Conservation (phyloP, 2,329 filamentous ascomycete species). For the Chaetomium olivaceum region DNA sequence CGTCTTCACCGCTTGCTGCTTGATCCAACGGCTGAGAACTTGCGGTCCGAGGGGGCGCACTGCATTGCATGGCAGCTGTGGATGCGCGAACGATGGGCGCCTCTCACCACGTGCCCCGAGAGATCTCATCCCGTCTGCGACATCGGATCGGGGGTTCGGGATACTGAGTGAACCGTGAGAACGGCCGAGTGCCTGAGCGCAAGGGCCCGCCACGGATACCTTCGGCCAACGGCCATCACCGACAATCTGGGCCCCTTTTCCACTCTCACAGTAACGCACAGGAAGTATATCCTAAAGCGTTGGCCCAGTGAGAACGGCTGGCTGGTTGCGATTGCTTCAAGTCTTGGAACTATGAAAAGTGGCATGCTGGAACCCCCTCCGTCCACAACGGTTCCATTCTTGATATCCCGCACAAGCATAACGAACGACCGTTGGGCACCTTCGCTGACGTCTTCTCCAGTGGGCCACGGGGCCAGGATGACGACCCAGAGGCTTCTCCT, state of each 20-base stretch:
- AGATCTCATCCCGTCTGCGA: not conserved
- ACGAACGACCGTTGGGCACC: slow-evolving; percentile 6
- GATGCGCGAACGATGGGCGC: not conserved
- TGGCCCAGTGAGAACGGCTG: not conserved
- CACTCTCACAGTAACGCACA: no score
- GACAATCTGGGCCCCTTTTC: not conserved
- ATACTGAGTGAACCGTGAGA: not conserved
- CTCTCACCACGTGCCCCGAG: not conserved
- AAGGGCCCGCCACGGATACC: slow-evolving; percentile 4
- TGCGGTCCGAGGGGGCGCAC: slow-evolving; percentile 1
- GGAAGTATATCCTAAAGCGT: not conserved
- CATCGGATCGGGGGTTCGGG: slow-evolving; percentile 17
- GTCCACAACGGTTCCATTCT: not conserved
- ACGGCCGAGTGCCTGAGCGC: not conserved
- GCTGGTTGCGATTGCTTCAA: not conserved
- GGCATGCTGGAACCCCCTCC: not conserved
- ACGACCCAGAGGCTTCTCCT: slow-evolving; percentile 15
- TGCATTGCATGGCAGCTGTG: not conserved
- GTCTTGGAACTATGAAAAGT: not conserved
- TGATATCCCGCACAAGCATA: not conserved
- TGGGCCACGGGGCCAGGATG: slow-evolving; percentile 4
- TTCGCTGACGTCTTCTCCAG: slow-evolving; percentile 7
- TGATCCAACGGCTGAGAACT: not conserved
- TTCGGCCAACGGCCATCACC: not conserved
- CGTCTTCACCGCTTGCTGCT: not conserved